phyloP scores from a whole-genome alignment of 192 early-diverging fungal genomes.

The Dissophora globulifera region DNA sequence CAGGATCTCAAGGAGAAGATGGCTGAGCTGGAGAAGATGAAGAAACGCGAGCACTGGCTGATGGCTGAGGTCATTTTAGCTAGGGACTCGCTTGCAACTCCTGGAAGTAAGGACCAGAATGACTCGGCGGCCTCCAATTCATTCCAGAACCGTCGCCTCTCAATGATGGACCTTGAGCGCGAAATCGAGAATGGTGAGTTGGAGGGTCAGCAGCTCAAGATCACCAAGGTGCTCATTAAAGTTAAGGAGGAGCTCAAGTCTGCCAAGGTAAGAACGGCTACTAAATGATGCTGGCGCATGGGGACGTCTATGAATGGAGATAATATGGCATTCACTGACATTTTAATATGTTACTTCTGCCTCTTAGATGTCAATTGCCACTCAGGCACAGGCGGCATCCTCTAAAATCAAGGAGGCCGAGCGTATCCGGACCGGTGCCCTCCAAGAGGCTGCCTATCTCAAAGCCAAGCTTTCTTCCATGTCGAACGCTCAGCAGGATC shows the following conservation, averaged over 20 bases:
- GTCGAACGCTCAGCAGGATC: conserved; percentile 49
- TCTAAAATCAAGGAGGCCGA: conserved; percentile 61
- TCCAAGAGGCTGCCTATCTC: conserved; percentile 66
- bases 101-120: neutral
- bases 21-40: conserved; percentile 17
- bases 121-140: neutral
- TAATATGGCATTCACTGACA: neutral
- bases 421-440: conserved; percentile 59
- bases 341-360: neutral
- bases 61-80: conserved; percentile 34
- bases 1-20: conserved; percentile 9
- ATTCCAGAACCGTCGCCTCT: conserved; percentile 13
- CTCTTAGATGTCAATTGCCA: conserved; percentile 50
- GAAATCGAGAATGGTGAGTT: conserved; percentile 33
- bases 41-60: conserved; percentile 44
- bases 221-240: conserved; percentile 57
- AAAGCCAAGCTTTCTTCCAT: conserved; percentile 62
- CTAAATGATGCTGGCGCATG: neutral
- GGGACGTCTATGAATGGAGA: no score
- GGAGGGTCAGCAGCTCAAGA: conserved; percentile 56
- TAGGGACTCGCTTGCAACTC: neutral
- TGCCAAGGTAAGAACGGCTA: conserved; percentile 39
- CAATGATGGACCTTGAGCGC: conserved; percentile 25
- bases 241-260: conserved; percentile 59
- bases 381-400: conserved; percentile 59